These are phyloP conservation scores for Miscanthus sacchariflorus DNA, from an alignment of 202 grass and related monocot genomes.

Conservation along the genomic window DNA sequence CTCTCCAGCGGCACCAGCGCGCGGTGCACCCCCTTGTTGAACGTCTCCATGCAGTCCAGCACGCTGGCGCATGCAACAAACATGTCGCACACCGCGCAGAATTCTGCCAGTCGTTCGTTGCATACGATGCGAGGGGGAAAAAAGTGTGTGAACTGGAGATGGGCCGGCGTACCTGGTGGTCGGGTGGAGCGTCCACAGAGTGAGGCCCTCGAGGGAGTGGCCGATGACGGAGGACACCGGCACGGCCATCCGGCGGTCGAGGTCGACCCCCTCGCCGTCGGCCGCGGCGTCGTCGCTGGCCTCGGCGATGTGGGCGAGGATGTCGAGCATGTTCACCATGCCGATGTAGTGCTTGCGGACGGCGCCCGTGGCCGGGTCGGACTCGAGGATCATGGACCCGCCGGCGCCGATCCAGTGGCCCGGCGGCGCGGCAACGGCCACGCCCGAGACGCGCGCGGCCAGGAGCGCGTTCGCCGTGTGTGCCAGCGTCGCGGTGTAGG, in stretches of 20 bases:
- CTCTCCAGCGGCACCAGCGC: slow-evolving; percentile 87
- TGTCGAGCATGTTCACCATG: slow-evolving; percentile 87
- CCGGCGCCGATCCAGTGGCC: slow-evolving; percentile 93
- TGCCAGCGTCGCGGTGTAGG: slow-evolving; percentile 80
- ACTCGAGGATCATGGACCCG: slow-evolving; percentile 91
- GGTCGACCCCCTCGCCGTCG: slow-evolving; percentile 31
- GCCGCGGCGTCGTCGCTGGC: slow-evolving; percentile 13
- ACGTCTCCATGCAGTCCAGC: slow-evolving; percentile 93
- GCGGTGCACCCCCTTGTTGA: slow-evolving; percentile 92
- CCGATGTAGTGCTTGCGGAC: slow-evolving; percentile 98
- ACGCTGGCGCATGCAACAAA: slow-evolving; percentile 40
- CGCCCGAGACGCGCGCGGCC: slow-evolving; percentile 61
- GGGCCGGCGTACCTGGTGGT: slow-evolving; percentile 35
- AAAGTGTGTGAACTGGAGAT: too few species aligned
- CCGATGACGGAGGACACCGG: slow-evolving; percentile 84
- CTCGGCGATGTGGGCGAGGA: slow-evolving; percentile 77
- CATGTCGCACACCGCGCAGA: too few species aligned
- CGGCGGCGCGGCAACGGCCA: slow-evolving; percentile 78
- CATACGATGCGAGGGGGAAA: too few species aligned
- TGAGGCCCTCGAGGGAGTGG: slow-evolving; percentile 83
- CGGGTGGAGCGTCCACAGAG: slow-evolving; percentile 86
- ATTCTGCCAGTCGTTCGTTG: too few species aligned
- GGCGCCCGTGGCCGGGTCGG: slow-evolving; percentile 76
- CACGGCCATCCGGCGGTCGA: slow-evolving; percentile 68
- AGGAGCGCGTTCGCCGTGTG: slow-evolving; percentile 79